Evolutionary conservation across 345 rosid genomes (phyloP).

Genomic region (Abelmoschus esculentus): DNA sequence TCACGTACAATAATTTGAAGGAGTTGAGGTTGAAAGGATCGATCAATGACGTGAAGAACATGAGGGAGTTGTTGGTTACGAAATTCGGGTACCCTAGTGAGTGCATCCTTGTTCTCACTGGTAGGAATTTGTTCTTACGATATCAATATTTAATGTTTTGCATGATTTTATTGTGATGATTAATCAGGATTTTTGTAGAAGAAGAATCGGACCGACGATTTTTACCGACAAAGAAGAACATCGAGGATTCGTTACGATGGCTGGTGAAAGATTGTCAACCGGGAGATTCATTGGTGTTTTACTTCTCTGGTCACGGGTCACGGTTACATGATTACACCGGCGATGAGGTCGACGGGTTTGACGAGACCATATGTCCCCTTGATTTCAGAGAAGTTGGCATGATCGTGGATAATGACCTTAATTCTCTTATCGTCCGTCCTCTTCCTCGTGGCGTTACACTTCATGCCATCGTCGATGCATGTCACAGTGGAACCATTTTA

Average conservation of each 20-base stretch:
- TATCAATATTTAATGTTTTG: neutral
- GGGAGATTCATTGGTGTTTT: conserved; percentile 48
- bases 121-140: conserved; percentile 13
- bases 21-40: conserved; percentile 42
- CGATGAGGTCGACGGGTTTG: conserved; percentile 54
- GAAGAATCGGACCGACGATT: conserved; percentile 20
- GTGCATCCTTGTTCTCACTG: conserved; percentile 41
- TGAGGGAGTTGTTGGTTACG: conserved; percentile 32
- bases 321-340: conserved; percentile 28
- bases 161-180: neutral
- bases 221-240: conserved; percentile 44
- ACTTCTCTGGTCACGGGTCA: conserved; percentile 54
- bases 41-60: conserved; percentile 38
- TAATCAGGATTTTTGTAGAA: conserved; percentile 17
- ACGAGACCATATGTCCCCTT: conserved; percentile 49
- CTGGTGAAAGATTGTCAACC: conserved; percentile 31
- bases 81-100: conserved; percentile 20
- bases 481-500: conserved; percentile 64
- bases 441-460: conserved; percentile 40
- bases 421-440: conserved; percentile 38
- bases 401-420: conserved; percentile 42
- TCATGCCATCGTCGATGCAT: conserved; percentile 57
- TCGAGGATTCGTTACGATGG: conserved; percentile 37
- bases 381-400: conserved; percentile 42
- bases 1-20: conserved; percentile 31